These are phyloP conservation scores for Claviceps humidiphila DNA, from an alignment of 2,329 filamentous ascomycete genomes.

Conservation along the genomic window DNA sequence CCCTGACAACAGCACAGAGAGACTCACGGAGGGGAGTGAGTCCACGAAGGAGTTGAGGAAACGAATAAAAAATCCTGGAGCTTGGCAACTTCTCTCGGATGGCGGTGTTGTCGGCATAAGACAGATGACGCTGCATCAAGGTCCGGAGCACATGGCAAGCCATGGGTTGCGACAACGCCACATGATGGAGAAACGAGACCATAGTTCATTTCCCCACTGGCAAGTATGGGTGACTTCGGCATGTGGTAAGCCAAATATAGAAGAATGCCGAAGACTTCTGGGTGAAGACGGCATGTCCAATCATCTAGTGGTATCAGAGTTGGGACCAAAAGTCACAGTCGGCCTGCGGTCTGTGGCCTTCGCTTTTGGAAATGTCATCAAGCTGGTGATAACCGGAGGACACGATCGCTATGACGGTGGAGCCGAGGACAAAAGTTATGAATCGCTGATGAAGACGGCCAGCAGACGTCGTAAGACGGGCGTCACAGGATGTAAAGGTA, in stretches of 20 bases:
- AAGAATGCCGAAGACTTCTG: constrained; percentile 33
- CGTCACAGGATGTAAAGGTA: constrained; percentile 12
- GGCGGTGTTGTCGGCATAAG: constrained; percentile 53
- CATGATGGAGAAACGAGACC: not conserved
- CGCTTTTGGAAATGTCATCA: constrained; percentile 59
- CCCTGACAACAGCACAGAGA: constrained; percentile 20
- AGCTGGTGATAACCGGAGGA: constrained; percentile 51
- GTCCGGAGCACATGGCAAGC: not conserved
- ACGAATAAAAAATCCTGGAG: constrained; percentile 47
- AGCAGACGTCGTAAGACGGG: constrained; percentile 25
- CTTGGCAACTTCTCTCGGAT: constrained; percentile 48
- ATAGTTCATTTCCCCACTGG: constrained; percentile 23
- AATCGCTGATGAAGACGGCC: constrained; percentile 21
- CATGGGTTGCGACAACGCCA: constrained; percentile 2
- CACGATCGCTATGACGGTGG: constrained; percentile 47
- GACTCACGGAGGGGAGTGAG: constrained; percentile 36
- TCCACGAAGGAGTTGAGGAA: constrained; percentile 38
- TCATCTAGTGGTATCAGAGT: constrained; percentile 49
- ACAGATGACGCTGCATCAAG: constrained; percentile 20
- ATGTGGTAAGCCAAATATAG: constrained; percentile 28
- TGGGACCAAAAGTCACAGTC: constrained; percentile 51
- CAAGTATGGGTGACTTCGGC: constrained; percentile 41
- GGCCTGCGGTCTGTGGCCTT: constrained; percentile 55
- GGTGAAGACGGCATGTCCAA: constrained; percentile 27
- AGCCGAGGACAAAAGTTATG: constrained; percentile 16